phyloP scores from a whole-genome alignment of 306 rosid species.

The Prunus mira region DNA sequence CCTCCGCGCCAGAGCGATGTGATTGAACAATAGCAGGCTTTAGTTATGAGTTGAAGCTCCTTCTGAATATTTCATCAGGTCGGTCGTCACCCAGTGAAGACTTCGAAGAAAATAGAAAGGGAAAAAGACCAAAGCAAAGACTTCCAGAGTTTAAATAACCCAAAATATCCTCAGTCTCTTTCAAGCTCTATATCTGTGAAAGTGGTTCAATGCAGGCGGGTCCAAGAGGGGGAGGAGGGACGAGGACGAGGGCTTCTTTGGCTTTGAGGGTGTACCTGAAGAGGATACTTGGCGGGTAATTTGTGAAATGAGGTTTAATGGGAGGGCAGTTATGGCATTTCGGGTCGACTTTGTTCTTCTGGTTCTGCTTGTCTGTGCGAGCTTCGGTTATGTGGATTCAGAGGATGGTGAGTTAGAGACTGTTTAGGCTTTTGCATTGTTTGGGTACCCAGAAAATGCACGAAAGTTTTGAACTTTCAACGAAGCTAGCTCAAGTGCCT shows the following conservation, averaged over 20 bases:
- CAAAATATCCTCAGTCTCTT: neutral
- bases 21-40: slow-evolving; percentile 56
- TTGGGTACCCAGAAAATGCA: slow-evolving; percentile 7
- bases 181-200: slow-evolving; percentile 10
- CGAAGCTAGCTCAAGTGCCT: neutral
- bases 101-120: slow-evolving; percentile 1
- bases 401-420: slow-evolving; percentile 67
- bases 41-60: slow-evolving; percentile 12
- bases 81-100: slow-evolving; percentile 23
- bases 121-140: neutral
- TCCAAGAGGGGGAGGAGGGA: slow-evolving; percentile 11
- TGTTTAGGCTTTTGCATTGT: slow-evolving; percentile 5
- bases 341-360: slow-evolving; percentile 46
- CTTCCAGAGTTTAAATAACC: neutral
- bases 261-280: slow-evolving; percentile 4
- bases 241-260: neutral
- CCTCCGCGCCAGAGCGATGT: slow-evolving; percentile 58
- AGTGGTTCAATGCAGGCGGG: slow-evolving; percentile 21
- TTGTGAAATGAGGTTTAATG: slow-evolving; percentile 5
- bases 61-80: slow-evolving; percentile 2
- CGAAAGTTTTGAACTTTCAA: neutral
- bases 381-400: slow-evolving; percentile 52
- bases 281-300: slow-evolving; percentile 9
- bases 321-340: slow-evolving; percentile 48
- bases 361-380: slow-evolving; percentile 40